Evolutionary conservation across 768 basidiomycete species (phyloP).

Genomic region (Russula sp.): DNA sequence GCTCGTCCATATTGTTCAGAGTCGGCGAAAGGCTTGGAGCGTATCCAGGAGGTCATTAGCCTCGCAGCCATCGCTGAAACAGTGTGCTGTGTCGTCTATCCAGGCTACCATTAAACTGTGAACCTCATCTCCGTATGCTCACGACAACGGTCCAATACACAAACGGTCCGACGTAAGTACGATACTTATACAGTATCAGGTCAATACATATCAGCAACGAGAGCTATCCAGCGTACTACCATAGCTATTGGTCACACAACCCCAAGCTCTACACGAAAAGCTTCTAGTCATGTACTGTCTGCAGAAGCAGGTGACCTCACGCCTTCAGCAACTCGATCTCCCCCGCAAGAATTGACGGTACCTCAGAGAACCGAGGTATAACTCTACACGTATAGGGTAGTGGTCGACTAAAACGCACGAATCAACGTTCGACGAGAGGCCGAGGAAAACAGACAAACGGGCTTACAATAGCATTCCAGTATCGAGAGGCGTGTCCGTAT

Average conservation of each 20-base stretch:
- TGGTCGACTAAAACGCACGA: background rate
- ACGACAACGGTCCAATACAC: background rate
- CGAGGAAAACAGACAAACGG: background rate
- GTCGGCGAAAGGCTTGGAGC: background rate
- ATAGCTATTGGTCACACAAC: background rate
- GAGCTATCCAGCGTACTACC: no score
- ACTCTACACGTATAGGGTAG: background rate
- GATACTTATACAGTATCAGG: no score
- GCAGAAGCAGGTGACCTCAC: background rate
- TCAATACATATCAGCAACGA: no score
- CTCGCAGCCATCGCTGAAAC: background rate
- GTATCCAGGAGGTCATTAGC: background rate
- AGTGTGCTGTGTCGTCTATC: background rate
- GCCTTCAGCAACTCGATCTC: slow-evolving; percentile 2
- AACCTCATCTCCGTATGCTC: background rate
- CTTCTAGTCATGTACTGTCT: no score
- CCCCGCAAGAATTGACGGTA: background rate
- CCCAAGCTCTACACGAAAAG: no score
- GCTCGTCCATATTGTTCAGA: background rate
- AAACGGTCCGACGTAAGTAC: background rate
- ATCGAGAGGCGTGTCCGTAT: background rate
- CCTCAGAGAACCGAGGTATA: slow-evolving; percentile 9
- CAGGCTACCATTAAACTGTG: background rate
- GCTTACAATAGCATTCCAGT: slow-evolving; percentile 17
- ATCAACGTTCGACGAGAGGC: background rate